Base-by-base conservation (phyloP, 305 asterid genomes). In the Plantago coronopus region DNA sequence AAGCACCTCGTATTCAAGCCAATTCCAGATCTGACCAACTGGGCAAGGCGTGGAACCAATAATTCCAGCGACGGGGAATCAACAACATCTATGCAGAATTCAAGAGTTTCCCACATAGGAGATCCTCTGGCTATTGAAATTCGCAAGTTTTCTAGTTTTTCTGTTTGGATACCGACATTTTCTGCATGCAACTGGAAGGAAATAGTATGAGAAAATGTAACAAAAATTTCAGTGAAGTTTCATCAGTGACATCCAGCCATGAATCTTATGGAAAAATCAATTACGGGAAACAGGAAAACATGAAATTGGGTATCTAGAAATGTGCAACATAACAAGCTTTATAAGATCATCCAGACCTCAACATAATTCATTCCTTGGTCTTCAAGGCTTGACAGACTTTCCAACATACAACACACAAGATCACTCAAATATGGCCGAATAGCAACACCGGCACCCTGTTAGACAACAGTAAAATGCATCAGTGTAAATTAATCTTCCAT, bases 71-170 rank as follows among this genome's bases (percentile, higher is more conserved):
- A 87, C 55, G 62, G 79, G 61, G 86, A 77, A 85, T 93, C 99
- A 57, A 87, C 85, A 19, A 83, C 88, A 63, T 89, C 97, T 58
- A 93, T 81, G 76, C 99, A 93, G 69, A 91, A 71, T 62, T 93
- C 97, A 73, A 93, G 95, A 75, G 96, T 87, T 87, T 87, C 97
- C 99, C 99, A 93, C 99, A 93, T 89, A 59, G 94, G 96, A 72
- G 99, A 93, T 61, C 97, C 86, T 74, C 72, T 87, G 64, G 99
- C 96, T 12, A 89, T 89, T 63, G 99, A 93, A 63, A 93, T 83
- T 49, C 97, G 84, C 79, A 93, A 72, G 77, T 82, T 87, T 43
- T 93, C 99, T 44, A 93, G 93, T 78, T 93, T 93, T 73, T 93
- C 97, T 61, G 96, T 75, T 72, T 93, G 96, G 70, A 93, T 87